These are phyloP conservation scores for Aschersonia sp. DNA, from an alignment of 2,329 filamentous ascomycete genomes.

Conservation along the genomic window DNA sequence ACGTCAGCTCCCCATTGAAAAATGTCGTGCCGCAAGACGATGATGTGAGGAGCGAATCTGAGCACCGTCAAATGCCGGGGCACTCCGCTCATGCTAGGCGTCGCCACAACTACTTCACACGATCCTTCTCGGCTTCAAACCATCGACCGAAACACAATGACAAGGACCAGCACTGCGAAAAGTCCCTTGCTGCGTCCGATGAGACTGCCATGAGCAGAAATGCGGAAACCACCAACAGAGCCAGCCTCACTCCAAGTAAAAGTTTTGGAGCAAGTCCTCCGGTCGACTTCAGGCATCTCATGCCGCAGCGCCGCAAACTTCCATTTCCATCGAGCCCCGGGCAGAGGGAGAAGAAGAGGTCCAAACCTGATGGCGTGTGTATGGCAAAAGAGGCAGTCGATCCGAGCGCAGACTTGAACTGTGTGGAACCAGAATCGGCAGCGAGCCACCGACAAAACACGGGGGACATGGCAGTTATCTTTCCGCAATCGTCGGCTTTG, in stretches of 20 bases:
- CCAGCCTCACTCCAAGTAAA: too few relatives aligned
- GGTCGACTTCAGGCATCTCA: slow-evolving; percentile 11
- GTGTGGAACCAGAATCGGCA: too few relatives aligned
- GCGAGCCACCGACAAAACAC: background rate
- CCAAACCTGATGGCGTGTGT: too few relatives aligned
- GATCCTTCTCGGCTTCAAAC: slow-evolving; percentile 2
- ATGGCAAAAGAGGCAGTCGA: too few relatives aligned
- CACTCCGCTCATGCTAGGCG: background rate
- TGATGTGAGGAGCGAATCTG: background rate
- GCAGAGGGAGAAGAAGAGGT: background rate
- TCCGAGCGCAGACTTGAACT: too few relatives aligned
- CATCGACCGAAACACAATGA: background rate
- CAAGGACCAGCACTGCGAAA: too few relatives aligned
- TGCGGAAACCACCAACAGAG: too few relatives aligned
- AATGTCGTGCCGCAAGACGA: slow-evolving; percentile 6
- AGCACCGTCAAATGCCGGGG: background rate
- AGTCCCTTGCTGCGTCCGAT: too few relatives aligned
- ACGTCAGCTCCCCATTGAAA: slow-evolving; percentile 13
- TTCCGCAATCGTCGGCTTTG: slow-evolving; percentile 11
- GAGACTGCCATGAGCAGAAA: too few relatives aligned
- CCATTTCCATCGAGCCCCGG: slow-evolving; percentile 9
- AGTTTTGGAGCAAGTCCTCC: background rate
- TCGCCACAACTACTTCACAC: slow-evolving; percentile 2
- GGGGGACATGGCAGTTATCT: slow-evolving; percentile 7
- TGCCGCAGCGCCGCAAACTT: slow-evolving; percentile 16